Evolutionary conservation across 2,329 filamentous ascomycete species (phyloP).

Genomic region (Fusarium staphyleae): DNA sequence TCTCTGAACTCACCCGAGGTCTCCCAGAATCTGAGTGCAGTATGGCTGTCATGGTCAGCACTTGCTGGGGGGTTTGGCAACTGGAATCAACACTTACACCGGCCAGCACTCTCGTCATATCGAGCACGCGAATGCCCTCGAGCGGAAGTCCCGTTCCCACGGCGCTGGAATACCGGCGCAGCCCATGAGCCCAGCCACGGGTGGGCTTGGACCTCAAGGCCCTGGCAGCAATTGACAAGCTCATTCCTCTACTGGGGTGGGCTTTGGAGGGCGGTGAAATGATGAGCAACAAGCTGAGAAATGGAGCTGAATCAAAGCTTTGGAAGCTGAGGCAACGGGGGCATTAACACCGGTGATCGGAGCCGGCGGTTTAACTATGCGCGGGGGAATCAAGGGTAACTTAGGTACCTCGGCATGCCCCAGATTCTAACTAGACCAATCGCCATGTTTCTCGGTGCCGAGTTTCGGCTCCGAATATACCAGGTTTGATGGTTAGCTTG

Average conservation of each 20-base stretch:
- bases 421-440: conserved; percentile 8
- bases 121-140: conserved; percentile 85
- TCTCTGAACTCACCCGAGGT: conserved; percentile 78
- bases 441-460: conserved; percentile 28
- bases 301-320: conserved; percentile 1
- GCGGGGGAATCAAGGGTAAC: conserved; percentile 14
- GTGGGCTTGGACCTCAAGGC: conserved; percentile 27
- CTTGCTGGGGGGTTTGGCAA: neutral
- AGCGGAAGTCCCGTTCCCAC: conserved; percentile 64
- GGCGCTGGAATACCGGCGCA: conserved; percentile 44
- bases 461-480: conserved; percentile 26
- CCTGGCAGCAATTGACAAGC: conserved; percentile 26
- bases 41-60: conserved; percentile 72
- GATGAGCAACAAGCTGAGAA: neutral
- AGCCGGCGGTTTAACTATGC: conserved; percentile 19
- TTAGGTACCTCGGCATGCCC: conserved; percentile 25
- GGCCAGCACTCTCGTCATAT: conserved; percentile 95
- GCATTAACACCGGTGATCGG: conserved; percentile 22
- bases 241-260: conserved; percentile 22
- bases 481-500: neutral
- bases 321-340: neutral
- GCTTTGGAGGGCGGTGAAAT: conserved; percentile 1
- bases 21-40: conserved; percentile 94
- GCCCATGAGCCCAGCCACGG: conserved; percentile 28
- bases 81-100: conserved; percentile 68